Evolutionary conservation across 768 basidiomycete genomes (phyloP), one percentile per base, ranked within the genome.

Genomic region (Pulveroboletus sp.): DNA sequence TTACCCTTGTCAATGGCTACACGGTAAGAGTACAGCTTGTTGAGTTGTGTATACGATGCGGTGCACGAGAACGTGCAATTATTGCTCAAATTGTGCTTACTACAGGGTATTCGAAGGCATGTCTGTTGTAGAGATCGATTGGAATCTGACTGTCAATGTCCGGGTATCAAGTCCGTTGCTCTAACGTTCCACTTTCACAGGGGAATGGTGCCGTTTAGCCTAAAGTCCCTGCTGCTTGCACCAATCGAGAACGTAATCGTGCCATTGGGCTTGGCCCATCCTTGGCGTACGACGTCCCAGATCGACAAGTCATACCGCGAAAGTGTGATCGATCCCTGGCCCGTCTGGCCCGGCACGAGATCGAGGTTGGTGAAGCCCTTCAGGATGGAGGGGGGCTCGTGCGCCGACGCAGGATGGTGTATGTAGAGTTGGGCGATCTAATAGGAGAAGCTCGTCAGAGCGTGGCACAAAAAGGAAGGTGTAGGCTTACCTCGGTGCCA

Each of bases 351-450:
- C 1, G 81, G 74, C 2, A 58, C 42, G 1, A 87, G 53, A 9
- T 73, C 71, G 25, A 83, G 67, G 58, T 86, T 72, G 13, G 77
- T 78, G 71, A 91, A 90, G 3, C 88, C 88, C 52, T 77, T 80
- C 27, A 88, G 72, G 27, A 90, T 61, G 3, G 79, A 80, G 1
- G 88, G 88, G 2, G 89, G 89, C 60, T 90, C 86, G 32, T 75
- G 76, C 3, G 84, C 73, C 1, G 76, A 78, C 0, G 70, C 45
- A 0, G 85, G 85, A 71, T 83, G 80, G 63, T 85, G 78, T 23
- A 91, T 24, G 67, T 90, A 92, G 16, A 91, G 65, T 71, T 91
- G 89, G 10, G 87, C 81, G 39, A 84, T 80, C 81, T 87, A 55
- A 21, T 29, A 29, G 8, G 27, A 20, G 19, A 19, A 11, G 47